Evolutionary conservation across 257 asterid genomes (phyloP), one percentile per base, ranked within the genome.

Genomic region (Solanum gracilifrons): DNA sequence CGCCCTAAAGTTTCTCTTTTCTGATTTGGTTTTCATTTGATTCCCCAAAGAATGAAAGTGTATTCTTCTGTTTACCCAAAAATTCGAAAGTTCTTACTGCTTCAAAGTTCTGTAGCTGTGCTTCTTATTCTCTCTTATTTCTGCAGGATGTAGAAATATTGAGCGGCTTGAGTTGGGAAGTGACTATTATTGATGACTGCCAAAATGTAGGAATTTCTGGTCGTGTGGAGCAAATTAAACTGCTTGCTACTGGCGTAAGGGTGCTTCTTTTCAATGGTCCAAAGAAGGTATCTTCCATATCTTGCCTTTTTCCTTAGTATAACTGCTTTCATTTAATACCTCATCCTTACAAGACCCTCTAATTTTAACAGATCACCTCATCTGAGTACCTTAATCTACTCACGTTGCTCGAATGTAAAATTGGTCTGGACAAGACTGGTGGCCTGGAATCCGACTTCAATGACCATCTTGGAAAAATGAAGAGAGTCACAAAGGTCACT

Each of bases 141-240:
- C 68, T 94, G 90, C 92, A 95, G 98, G 98, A 94, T 90, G 75
- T 90, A 32, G 92, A 92, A 79, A 75, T 88, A 75, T 73, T 95
- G 80, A 90, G 82, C 48, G 43, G 88, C 89, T 87, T 93, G 89
- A 90, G 83, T 74, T 95, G 97, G 96, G 92, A 93, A 89, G 92
- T 91, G 77, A 80, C 94, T 88, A 87, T 94, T 68, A 88, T 95
- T 89, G 97, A 95, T 90, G 94, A 92, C 79, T 91, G 87, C 87
- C 93, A 91, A 86, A 87, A 88, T 27, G 82, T 87, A 13, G 88
- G 88, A 76, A 79, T 92, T 35, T 89, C 88, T 39, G 62, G 88
- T 73, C 88, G 85, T 85, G 88, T 79, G 48, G 93, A 88, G 87
- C 91, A 87, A 89, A 87, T 95, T 80, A 93, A 92, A 90, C 85